Conservation (phyloP, 148 eudicot species). For the Persicaria maculosa region DNA sequence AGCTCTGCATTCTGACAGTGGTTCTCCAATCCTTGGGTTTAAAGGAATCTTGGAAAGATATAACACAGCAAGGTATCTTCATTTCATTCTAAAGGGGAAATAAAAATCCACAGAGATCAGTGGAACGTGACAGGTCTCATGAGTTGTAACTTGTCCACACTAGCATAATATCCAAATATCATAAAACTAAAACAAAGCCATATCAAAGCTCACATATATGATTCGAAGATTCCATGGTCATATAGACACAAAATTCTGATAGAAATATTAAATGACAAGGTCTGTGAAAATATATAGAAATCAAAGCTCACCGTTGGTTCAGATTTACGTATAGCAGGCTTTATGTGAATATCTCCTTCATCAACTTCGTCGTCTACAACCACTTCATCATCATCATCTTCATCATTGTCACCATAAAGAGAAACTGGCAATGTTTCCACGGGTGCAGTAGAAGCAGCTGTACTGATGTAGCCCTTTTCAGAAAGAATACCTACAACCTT, state of each 20-base stretch:
- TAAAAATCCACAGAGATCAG: not conserved
- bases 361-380: constrained; percentile 97
- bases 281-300: constrained; percentile 5
- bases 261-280: not conserved
- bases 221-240: not conserved
- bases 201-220: not conserved
- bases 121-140: not conserved
- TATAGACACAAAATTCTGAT: not conserved
- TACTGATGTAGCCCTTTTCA: constrained; percentile 82
- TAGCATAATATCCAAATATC: not conserved
- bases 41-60: constrained; percentile 1
- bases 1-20: not conserved
- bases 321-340: constrained; percentile 61
- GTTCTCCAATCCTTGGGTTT: not conserved
- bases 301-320: constrained; percentile 56
- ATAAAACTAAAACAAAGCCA: not conserved
- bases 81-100: not conserved
- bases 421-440: constrained; percentile 50
- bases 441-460: constrained; percentile 40
- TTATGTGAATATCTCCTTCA: constrained; percentile 96
- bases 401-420: constrained; percentile 39
- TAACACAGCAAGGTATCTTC: not conserved
- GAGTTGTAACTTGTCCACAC: not conserved
- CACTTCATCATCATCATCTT: constrained; percentile 95
- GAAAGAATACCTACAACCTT: constrained; percentile 77